Evolutionary conservation across 83 land plant species (phyloP).

Genomic region (Picea abies): DNA sequence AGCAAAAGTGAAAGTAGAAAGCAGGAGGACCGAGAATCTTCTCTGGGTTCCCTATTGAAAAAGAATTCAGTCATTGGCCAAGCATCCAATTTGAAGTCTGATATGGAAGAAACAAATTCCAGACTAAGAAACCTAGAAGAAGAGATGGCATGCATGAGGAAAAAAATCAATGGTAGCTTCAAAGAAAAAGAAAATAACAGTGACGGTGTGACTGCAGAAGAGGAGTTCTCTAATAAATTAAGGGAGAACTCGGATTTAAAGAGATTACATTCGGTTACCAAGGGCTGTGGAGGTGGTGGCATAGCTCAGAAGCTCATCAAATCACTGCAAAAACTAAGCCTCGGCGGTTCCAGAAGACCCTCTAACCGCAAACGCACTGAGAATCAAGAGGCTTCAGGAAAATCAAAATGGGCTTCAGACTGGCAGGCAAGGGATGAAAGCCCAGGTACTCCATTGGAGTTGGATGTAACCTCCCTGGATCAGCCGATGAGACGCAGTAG

Average conservation of each 20-base stretch:
- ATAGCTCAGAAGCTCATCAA: not conserved
- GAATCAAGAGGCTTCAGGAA: not conserved
- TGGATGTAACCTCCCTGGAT: not conserved
- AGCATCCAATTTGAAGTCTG: slow-evolving; percentile 1
- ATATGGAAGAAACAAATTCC: slow-evolving; percentile 5
- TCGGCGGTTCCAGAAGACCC: not conserved
- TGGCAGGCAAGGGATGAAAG: not conserved
- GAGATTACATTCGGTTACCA: not conserved
- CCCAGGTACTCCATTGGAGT: not conserved
- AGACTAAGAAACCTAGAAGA: slow-evolving; percentile 3
- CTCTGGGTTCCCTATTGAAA: not conserved
- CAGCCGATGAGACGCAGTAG: not conserved
- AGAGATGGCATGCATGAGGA: not conserved
- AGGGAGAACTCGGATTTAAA: not conserved
- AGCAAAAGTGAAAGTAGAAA: not conserved
- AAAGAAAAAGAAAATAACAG: not conserved
- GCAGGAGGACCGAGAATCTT: not conserved
- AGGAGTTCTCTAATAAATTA: slow-evolving; percentile 8
- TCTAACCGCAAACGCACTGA: not conserved
- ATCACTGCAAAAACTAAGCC: slow-evolving; percentile 4
- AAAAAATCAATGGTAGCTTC: not conserved
- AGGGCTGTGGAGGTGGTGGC: slow-evolving; percentile 15
- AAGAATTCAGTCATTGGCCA: too few relatives aligned
- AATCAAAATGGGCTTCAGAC: not conserved
- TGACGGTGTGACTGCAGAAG: not conserved